These are phyloP conservation scores for Lactarius akahatsu DNA, from an alignment of 768 basidiomycete species.

Conservation along the genomic window DNA sequence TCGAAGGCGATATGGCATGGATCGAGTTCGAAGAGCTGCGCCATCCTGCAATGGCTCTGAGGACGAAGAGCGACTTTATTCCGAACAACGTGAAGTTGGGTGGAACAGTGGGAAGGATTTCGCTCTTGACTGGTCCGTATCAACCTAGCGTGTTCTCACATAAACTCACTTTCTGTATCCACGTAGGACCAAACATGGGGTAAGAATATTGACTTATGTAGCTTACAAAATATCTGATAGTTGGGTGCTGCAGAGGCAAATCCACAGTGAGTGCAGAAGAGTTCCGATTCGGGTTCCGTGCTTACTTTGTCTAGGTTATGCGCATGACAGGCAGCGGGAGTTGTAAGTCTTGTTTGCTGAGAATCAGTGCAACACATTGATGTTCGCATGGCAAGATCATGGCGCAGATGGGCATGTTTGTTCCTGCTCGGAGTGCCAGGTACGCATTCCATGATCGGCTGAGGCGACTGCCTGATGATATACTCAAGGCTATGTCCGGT, in stretches of 20 bases:
- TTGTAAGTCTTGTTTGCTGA: slow-evolving; percentile 48
- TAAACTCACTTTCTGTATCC: slow-evolving; percentile 4
- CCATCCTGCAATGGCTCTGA: slow-evolving; percentile 81
- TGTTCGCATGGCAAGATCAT: slow-evolving; percentile 54
- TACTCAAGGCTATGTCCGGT: slow-evolving; percentile 73
- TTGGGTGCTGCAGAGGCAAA: slow-evolving; percentile 54
- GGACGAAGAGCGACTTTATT: slow-evolving; percentile 73
- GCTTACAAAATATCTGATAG: background rate
- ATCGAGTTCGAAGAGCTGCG: slow-evolving; percentile 87
- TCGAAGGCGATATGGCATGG: slow-evolving; percentile 75
- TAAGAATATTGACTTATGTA: slow-evolving; percentile 39
- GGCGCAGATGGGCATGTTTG: slow-evolving; percentile 95
- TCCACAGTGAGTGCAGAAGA: slow-evolving; percentile 54
- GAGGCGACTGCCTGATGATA: slow-evolving; percentile 10
- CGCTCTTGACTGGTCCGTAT: slow-evolving; percentile 76
- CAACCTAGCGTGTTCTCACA: background rate
- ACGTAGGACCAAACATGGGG: slow-evolving; percentile 83
- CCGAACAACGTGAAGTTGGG: slow-evolving; percentile 92
- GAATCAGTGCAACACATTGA: background rate
- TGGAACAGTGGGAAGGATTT: slow-evolving; percentile 68
- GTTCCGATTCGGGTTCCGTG: background rate
- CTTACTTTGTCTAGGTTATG: slow-evolving; percentile 54
- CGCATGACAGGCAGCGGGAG: slow-evolving; percentile 95
- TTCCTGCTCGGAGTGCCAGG: slow-evolving; percentile 83
- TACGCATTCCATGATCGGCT: slow-evolving; percentile 36